A percentile compares a stretch with the other conserved stretches of the same genome.
Evolutionary conservation across 768 basidiomycete species (phyloP).

Genomic region (Suillus variegatus): DNA sequence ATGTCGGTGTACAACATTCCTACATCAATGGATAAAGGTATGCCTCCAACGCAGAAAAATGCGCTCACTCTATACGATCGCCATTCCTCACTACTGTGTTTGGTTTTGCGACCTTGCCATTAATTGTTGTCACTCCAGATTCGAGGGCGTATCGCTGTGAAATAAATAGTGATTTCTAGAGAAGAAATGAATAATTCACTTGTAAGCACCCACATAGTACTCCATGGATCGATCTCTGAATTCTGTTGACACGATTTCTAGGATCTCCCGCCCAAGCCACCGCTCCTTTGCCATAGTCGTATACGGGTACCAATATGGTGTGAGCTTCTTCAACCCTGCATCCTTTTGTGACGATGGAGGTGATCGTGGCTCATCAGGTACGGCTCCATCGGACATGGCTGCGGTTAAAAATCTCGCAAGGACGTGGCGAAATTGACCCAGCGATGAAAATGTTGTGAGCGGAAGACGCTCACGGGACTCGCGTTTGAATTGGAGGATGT

Average conservation of each 20-base stretch:
- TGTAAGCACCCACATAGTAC: conserved; percentile 76
- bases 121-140: conserved; percentile 93
- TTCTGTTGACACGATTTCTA: conserved; percentile 93
- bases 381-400: conserved; percentile 44
- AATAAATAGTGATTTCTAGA: neutral
- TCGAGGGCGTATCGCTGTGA: conserved; percentile 69
- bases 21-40: conserved; percentile 29
- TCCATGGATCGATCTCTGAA: conserved; percentile 93
- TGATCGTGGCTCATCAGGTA: conserved; percentile 12
- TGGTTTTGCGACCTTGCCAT: conserved; percentile 82
- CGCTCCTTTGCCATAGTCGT: conserved; percentile 91
- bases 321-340: conserved; percentile 65
- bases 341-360: conserved; percentile 30
- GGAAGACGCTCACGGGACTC: conserved; percentile 33
- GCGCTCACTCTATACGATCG: conserved; percentile 83
- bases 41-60: conserved; percentile 3
- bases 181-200: neutral
- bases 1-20: conserved; percentile 94
- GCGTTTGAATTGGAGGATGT: conserved; percentile 26
- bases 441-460: conserved; percentile 49
- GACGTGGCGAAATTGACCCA: conserved; percentile 59
- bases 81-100: conserved; percentile 81
- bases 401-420: conserved; percentile 52
- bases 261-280: conserved; percentile 84
- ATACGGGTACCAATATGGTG: conserved; percentile 93